Evolutionary conservation across 441 rosid species (phyloP), one percentile per base, ranked within the genome.

Genomic region (Euphorbia celastroides): DNA sequence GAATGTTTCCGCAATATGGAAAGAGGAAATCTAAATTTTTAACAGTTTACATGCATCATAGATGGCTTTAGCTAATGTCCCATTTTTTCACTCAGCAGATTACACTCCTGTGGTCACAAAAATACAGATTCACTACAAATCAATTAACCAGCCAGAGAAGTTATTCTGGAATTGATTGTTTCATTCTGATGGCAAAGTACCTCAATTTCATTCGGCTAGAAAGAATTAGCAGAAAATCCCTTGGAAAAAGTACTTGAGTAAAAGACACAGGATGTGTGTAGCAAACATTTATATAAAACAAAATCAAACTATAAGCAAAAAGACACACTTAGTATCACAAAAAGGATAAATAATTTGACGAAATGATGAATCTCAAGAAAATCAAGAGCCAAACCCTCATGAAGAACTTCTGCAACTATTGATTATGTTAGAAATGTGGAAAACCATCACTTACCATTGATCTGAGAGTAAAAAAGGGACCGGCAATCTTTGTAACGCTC

Each of bases 401-500:
- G 0, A 44, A 6, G 5, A 28, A 31, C n/a, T 12, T 57, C 13
- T 46, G 14, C 19, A 9, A 27, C 19, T 20, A 42, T 11, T 38
- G 12, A n/a, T 57, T 26, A 5, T 26, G 22, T 22, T 56, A 46
- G 3, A 28, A 5, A 57, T 10, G n/a, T 38, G 32, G 27, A 52
- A 48, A 52, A 65, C 34, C 30, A 22, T 16, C 36, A 27, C 82
- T 77, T 71, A 92, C 99, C 99, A 70, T 90, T 94, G 63, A 92
- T 84, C 74, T 88, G 97, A 55, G 98, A 88, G 75, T 94, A 94
- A 81, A 94, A 94, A n/a, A 92, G 79, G 54, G 99, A 83, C 27
- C 99, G 84, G 66, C 97, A 92, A 70, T 88, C 98, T 84, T 88
- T 94, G 80, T 94, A 94, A 71, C 98, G 84, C 8, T 92, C 99